Conservation (phyloP, 2,329 filamentous ascomycete genomes). For the Penicillium sp. region DNA sequence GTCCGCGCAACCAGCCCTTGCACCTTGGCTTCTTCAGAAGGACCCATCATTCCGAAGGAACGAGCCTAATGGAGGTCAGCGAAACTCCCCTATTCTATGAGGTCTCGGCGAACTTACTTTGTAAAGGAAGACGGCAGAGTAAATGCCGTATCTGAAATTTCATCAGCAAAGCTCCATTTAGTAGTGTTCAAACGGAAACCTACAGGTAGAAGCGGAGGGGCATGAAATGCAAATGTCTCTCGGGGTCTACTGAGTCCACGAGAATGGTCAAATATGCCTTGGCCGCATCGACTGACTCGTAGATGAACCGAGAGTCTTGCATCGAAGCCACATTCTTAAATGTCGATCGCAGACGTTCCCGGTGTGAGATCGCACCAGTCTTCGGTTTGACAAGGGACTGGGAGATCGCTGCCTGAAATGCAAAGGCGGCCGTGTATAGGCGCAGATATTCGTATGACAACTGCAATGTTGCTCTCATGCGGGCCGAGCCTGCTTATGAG, state of each 20-base stretch:
- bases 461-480: slow-evolving; percentile 62
- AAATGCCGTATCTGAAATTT: slow-evolving; percentile 48
- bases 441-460: slow-evolving; percentile 69
- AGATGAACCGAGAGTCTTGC: slow-evolving; percentile 62
- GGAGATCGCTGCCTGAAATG: slow-evolving; percentile 65
- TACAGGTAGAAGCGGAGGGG: slow-evolving; percentile 61
- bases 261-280: slow-evolving; percentile 59
- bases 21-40: slow-evolving; percentile 52
- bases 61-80: slow-evolving; percentile 42
- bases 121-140: slow-evolving; percentile 62
- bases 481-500: slow-evolving; percentile 51
- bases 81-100: background rate
- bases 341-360: slow-evolving; percentile 41
- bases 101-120: slow-evolving; percentile 43
- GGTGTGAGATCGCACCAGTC: slow-evolving; percentile 32
- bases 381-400: slow-evolving; percentile 45
- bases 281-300: slow-evolving; percentile 61
- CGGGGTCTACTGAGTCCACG: slow-evolving; percentile 57
- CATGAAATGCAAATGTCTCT: slow-evolving; percentile 59
- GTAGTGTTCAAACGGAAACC: slow-evolving; percentile 21
- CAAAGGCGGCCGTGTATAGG: slow-evolving; percentile 70
- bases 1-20: slow-evolving; percentile 56
- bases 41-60: slow-evolving; percentile 56
- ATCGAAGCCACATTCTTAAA: slow-evolving; percentile 56
- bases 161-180: slow-evolving; percentile 9